Percentiles rank a stretch among this genome's conserved stretches.
These are phyloP conservation scores for Candolleomyces efflorescens DNA, from an alignment of 768 basidiomycete genomes.

Conservation along the genomic window DNA sequence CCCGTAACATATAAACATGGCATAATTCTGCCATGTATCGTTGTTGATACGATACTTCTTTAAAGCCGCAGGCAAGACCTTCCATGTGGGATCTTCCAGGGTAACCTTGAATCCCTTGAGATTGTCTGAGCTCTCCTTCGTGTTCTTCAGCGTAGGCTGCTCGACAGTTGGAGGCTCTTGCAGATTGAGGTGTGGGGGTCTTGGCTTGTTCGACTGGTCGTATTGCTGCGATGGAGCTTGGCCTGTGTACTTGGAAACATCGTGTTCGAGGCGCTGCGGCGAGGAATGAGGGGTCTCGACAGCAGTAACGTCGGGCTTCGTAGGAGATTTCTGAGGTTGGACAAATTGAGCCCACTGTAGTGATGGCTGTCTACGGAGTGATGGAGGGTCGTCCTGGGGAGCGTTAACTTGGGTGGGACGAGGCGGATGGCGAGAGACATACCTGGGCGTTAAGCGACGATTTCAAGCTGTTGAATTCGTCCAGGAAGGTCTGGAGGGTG, in stretches of 20 bases:
- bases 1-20: constrained; percentile 99
- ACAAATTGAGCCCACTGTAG: constrained; percentile 88
- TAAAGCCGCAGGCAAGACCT: constrained; percentile 94
- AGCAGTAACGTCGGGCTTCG: constrained; percentile 49
- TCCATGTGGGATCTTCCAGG: constrained; percentile 97
- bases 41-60: constrained; percentile 99
- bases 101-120: constrained; percentile 97
- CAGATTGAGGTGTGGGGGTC: constrained; percentile 25
- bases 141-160: constrained; percentile 38
- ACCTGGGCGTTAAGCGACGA: constrained; percentile 38
- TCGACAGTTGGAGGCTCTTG: constrained; percentile 29
- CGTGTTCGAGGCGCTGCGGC: constrained; percentile 74
- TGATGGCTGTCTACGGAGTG: constrained; percentile 69
- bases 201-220: constrained; percentile 27
- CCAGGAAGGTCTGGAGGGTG: constrained; percentile 57
- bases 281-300: constrained; percentile 77
- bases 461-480: constrained; percentile 53
- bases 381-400: constrained; percentile 34
- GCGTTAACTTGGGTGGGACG: constrained; percentile 9
- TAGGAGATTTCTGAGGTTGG: constrained; percentile 76
- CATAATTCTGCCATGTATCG: constrained; percentile 98
- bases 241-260: constrained; percentile 38
- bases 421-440: constrained; percentile 14
- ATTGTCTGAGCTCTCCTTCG: constrained; percentile 68
- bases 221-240: constrained; percentile 19